Evolutionary conservation across 2,329 filamentous ascomycete species (phyloP), one percentile per base, ranked within the genome.

Genomic region (Trichoderma brevicompactum): DNA sequence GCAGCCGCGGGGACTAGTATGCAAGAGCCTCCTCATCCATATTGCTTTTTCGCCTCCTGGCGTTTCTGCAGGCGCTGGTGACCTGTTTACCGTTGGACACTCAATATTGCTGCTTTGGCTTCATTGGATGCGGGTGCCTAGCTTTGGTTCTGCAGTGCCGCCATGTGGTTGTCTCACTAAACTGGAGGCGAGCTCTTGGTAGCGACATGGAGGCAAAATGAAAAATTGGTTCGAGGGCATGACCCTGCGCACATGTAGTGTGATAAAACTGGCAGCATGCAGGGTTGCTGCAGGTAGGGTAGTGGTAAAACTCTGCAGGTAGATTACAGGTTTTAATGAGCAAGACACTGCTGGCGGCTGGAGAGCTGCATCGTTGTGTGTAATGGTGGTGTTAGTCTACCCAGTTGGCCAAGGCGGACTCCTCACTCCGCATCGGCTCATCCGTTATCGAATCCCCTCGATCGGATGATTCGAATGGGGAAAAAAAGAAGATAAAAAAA

Each of bases 151-250:
- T 48, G 61, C 62, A 5, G 53, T 65, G n/a, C 40, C 44, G 58
- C 41, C 52, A 43, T 64, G 61, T 55, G 61, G 46, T 50, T 64
- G 52, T 64, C 61, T 64, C 61, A 56, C 61, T 41, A 58, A 46
- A 28, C 23, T 28, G 23, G 23, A 28, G 23, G 23, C 23, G 23
- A 12, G 23, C 41, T 41, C 8, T 40, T 46, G 43, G 55, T 34
- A 43, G 23, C 36, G 62, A 38, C 58, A 58, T 32, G 41, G 55
- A 60, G 56, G 56, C 56, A 60, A 43, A 41, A 60, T 15, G 44
- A 60, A 43, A 55, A 56, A 38, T 54, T 23, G 28, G 28, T 17
- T 53, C 40, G 38, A 53, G 28, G 40, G 40, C 60, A 63, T 63
- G 60, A 54, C 60, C 48, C 40, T 44, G 60, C 46, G 41, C 40